phyloP scores from a whole-genome alignment of 202 grass and related monocot genomes.

The Cymbopogon flexuosus region DNA sequence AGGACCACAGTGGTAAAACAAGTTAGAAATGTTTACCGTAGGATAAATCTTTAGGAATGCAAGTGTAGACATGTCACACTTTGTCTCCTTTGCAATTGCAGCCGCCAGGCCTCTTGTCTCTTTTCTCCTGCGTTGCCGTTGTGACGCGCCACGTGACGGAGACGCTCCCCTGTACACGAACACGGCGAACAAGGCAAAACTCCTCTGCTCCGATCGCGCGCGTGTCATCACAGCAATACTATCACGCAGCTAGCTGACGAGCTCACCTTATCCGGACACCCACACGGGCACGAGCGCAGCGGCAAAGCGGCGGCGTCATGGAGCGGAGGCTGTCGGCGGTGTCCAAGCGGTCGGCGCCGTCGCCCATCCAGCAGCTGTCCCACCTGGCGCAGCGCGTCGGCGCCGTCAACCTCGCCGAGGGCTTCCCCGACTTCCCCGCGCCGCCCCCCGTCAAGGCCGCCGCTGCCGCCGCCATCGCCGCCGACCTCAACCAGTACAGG shows the following conservation, averaged over 20 bases:
- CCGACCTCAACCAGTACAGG: conserved; percentile 91
- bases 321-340: conserved; percentile 57
- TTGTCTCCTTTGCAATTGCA: too few relatives aligned
- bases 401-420: conserved; percentile 87
- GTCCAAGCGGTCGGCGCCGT: conserved; percentile 42
- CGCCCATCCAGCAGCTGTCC: conserved; percentile 78
- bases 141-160: too few relatives aligned
- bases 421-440: conserved; percentile 86
- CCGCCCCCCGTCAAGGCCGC: conserved; percentile 56
- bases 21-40: too few relatives aligned
- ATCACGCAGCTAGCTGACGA: background rate
- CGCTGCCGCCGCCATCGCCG: conserved; percentile 57
- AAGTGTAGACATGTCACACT: too few relatives aligned
- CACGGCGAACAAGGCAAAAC: background rate
- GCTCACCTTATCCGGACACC: conserved; percentile 19
- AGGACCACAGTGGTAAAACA: too few relatives aligned
- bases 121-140: too few relatives aligned
- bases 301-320: conserved; percentile 32
- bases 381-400: conserved; percentile 68
- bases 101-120: too few relatives aligned
- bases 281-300: background rate
- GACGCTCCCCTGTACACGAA: too few relatives aligned
- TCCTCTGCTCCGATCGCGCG: background rate
- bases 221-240: background rate
- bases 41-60: too few relatives aligned